Conservation (phyloP, 2,329 filamentous ascomycete species). For the Bipolaris sorokiniana region DNA sequence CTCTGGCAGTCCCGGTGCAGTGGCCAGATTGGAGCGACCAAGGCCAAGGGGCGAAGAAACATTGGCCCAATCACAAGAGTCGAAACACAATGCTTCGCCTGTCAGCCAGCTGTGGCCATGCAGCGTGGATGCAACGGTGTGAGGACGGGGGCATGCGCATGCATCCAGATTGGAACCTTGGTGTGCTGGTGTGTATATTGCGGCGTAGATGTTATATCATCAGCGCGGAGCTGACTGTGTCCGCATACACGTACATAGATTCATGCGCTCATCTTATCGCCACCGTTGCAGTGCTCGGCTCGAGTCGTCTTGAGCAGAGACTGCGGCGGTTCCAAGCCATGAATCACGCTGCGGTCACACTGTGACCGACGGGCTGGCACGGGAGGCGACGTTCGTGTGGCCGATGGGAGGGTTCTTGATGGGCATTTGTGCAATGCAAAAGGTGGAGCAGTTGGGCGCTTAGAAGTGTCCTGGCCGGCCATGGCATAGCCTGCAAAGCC, state of each 20-base stretch:
- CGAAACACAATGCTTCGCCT: conserved; percentile 7
- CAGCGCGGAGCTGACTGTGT: conserved; percentile 17
- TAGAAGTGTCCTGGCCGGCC: conserved; percentile 31
- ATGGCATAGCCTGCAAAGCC: conserved; percentile 25
- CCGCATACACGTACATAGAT: neutral
- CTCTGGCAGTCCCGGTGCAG: conserved; percentile 15
- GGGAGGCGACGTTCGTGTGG: conserved; percentile 9
- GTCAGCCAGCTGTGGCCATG: conserved; percentile 5
- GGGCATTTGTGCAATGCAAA: conserved; percentile 7
- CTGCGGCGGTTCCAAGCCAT: conserved; percentile 11
- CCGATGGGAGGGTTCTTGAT: conserved; percentile 3
- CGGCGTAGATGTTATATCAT: conserved; percentile 13
- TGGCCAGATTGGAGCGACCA: conserved; percentile 16
- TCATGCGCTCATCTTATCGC: neutral
- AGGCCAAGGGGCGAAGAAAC: conserved; percentile 25
- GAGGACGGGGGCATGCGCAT: conserved; percentile 17
- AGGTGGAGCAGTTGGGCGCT: conserved; percentile 39
- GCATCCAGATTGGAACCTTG: conserved; percentile 1
- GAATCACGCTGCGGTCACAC: conserved; percentile 39
- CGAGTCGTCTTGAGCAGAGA: neutral
- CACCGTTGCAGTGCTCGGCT: neutral
- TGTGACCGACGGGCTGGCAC: conserved; percentile 31
- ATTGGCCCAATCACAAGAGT: conserved; percentile 23
- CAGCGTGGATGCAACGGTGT: conserved; percentile 22
- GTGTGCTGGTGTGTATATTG: conserved; percentile 11